These are phyloP conservation scores for Silybum marianum DNA, from an alignment of 129 eudicot species.

Conservation along the genomic window DNA sequence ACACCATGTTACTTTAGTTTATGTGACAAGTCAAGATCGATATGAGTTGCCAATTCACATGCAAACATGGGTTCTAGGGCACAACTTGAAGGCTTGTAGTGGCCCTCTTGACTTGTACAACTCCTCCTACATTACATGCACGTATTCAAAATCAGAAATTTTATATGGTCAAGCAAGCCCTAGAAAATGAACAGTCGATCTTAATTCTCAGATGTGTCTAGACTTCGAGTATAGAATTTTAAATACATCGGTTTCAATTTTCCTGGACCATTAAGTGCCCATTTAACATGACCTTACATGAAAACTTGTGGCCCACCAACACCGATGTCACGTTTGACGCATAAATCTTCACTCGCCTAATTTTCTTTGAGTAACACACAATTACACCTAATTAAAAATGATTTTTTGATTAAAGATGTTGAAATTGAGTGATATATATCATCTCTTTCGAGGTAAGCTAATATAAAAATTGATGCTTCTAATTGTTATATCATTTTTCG, in stretches of 20 bases:
- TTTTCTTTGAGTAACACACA: too few relatives aligned
- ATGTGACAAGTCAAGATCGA: slow-evolving; percentile 34
- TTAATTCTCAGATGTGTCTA: slow-evolving; percentile 15
- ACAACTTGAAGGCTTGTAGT: slow-evolving; percentile 22
- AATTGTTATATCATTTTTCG: too few relatives aligned
- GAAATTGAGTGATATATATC: too few relatives aligned
- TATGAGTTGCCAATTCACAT: slow-evolving; percentile 39
- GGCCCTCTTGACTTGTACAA: slow-evolving; percentile 38
- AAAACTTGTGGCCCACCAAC: not conserved
- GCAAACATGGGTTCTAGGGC: slow-evolving; percentile 44
- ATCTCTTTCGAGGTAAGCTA: too few relatives aligned
- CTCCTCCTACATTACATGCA: slow-evolving; percentile 36
- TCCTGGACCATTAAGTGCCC: slow-evolving; percentile 1
- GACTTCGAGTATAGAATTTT: not conserved
- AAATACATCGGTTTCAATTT: not conserved
- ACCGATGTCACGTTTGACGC: not conserved
- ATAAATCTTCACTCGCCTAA: too few relatives aligned
- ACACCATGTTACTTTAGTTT: slow-evolving; percentile 7
- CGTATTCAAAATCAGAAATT: slow-evolving; percentile 27
- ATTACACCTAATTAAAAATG: too few relatives aligned
- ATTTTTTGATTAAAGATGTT: too few relatives aligned
- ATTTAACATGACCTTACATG: not conserved
- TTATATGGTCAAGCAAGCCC: slow-evolving; percentile 2
- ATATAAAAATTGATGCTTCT: too few relatives aligned
- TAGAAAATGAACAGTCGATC: slow-evolving; percentile 13